phyloP scores from a whole-genome alignment of 805 yeast species.

The Clavispora phyllophila region DNA sequence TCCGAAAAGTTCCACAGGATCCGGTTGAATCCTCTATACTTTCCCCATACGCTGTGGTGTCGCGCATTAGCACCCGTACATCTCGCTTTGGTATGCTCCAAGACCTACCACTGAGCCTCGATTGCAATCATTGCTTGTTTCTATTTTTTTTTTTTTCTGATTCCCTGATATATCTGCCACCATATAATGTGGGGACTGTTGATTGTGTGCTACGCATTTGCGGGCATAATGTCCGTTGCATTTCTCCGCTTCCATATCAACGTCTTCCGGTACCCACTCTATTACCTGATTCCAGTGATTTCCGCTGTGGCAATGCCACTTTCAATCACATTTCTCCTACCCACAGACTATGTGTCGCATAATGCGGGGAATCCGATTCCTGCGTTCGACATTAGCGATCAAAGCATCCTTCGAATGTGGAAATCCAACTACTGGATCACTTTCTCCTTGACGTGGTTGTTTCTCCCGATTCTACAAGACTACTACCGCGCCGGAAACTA shows the following conservation, averaged over 20 bases:
- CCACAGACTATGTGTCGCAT: conserved; percentile 66
- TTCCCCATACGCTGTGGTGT: not conserved
- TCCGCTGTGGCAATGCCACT: conserved; percentile 70
- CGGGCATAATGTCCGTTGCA: conserved; percentile 23
- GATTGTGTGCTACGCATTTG: conserved; percentile 22
- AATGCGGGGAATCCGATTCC: conserved; percentile 31
- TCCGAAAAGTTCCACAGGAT: not conserved
- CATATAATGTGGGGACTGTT: conserved; percentile 4
- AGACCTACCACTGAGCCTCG: not conserved
- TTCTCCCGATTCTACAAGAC: conserved; percentile 69
- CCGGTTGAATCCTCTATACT: not conserved
- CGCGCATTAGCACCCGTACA: not conserved
- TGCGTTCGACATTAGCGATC: conserved; percentile 29
- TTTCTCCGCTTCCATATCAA: conserved; percentile 35
- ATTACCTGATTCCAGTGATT: conserved; percentile 43
- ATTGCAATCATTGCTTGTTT: not conserved
- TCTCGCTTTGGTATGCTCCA: not conserved
- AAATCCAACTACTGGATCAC: conserved; percentile 75
- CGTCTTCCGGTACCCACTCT: conserved; percentile 30
- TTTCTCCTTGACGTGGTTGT: conserved; percentile 71
- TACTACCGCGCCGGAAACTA: conserved; percentile 68
- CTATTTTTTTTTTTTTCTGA: not conserved
- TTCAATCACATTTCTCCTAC: conserved; percentile 67
- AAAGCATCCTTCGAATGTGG: conserved; percentile 53
- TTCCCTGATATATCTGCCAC: not conserved